Evolutionary conservation across 2,329 filamentous ascomycete species (phyloP), one percentile per base, ranked within the genome.

Genomic region (Claviceps pusilla): DNA sequence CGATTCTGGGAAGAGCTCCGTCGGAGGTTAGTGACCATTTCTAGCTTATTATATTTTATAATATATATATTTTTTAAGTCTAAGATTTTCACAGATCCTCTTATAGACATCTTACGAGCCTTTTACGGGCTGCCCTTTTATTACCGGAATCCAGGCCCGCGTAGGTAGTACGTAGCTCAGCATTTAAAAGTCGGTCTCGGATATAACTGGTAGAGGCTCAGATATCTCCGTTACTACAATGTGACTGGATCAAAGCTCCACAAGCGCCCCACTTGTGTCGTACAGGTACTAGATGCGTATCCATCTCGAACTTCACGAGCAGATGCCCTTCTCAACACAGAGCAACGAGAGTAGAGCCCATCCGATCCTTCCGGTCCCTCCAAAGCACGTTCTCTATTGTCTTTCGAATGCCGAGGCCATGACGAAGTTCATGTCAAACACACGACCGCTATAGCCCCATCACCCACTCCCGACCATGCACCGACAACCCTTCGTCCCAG

Each of bases 401-500:
- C 7, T n/a, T 19, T 7, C 46, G 16, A 14, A 35, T 35, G 29
- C 10, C 28, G 7, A 33, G 11, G 29, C 29, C 41, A 24, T 19
- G n/a, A 46, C 5, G 31, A 37, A 35, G 50, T 16, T 7, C n/a
- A 9, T 12, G 10, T 28, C n/a, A n/a, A 45, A 46, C 6, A 29
- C 50, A 7, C 24, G 16, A 43, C 33, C 42, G 1, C 39, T n/a
- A 31, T 35, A 31, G 41, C 50, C 29, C 41, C 31, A 11, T n/a
- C n/a, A 12, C 33, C 33, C 29, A 14, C 11, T 14, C 33, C 24
- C 35, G 35, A 49, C 42, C 39, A 67, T 69, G 65, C 51, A 58
- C 46, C 67, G 64, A 53, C 59, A 61, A 19, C 59, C 52, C 41
- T 75, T 76, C 55, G 58, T 77, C 47, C 75, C 78, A 37, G 72